These are phyloP conservation scores for Phaeosphaeria sp. DNA, from an alignment of 2,329 filamentous ascomycete species.

Conservation along the genomic window DNA sequence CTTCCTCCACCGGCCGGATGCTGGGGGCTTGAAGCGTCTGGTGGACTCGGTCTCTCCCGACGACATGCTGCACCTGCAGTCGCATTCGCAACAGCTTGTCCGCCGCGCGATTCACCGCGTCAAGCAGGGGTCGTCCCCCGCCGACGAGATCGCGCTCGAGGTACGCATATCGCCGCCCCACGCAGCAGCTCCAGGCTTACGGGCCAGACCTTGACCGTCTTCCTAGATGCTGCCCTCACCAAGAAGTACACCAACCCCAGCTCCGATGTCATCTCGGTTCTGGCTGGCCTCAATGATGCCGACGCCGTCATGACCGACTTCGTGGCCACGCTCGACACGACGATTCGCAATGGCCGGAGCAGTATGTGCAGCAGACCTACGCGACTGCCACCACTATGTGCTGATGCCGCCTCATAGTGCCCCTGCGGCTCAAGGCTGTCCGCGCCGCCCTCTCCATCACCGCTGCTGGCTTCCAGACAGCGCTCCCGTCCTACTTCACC, in stretches of 20 bases:
- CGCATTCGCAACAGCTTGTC: slow-evolving; percentile 80
- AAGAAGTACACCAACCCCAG: slow-evolving; percentile 96
- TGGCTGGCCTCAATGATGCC: slow-evolving; percentile 87
- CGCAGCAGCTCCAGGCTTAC: slow-evolving; percentile 49
- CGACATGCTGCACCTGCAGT: slow-evolving; percentile 76
- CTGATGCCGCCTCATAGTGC: slow-evolving; percentile 59
- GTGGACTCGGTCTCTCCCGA: slow-evolving; percentile 75
- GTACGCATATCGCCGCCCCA: slow-evolving; percentile 59
- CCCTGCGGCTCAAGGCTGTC: slow-evolving; percentile 79
- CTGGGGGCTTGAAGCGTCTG: slow-evolving; percentile 68
- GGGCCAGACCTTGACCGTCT: slow-evolving; percentile 82
- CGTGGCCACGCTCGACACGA: slow-evolving; percentile 79
- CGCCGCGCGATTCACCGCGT: slow-evolving; percentile 72
- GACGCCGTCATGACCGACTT: slow-evolving; percentile 89
- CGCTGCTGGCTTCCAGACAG: slow-evolving; percentile 94
- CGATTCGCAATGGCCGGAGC: slow-evolving; percentile 76
- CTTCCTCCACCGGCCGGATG: slow-evolving; percentile 86
- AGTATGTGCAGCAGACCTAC: slow-evolving; percentile 58
- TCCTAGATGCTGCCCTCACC: slow-evolving; percentile 79
- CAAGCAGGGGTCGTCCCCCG: slow-evolving; percentile 64
- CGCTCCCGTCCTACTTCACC: slow-evolving; percentile 91
- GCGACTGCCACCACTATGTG: background rate
- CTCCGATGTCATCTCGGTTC: slow-evolving; percentile 88
- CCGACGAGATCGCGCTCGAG: slow-evolving; percentile 82
- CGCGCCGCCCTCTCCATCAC: slow-evolving; percentile 82